These are phyloP conservation scores for Flaveria bidentis DNA, from an alignment of 129 eudicot genomes.

Conservation along the genomic window DNA sequence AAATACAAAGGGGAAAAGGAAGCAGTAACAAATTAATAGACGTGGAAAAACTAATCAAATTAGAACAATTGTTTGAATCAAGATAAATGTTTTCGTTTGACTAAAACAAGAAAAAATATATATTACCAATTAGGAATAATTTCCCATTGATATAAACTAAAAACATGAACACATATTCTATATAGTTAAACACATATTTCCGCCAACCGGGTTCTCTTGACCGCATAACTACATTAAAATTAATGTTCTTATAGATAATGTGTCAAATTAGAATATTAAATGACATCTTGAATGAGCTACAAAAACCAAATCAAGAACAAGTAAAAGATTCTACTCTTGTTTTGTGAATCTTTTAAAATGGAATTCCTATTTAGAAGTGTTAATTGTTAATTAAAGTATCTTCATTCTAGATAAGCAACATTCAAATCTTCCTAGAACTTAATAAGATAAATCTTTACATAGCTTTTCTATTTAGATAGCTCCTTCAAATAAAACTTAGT, in stretches of 20 bases:
- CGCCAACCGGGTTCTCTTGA: no score
- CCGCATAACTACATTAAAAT: no score
- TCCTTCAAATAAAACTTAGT: neutral
- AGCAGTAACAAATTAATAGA: no score
- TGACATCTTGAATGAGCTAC: neutral
- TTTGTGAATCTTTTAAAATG: neutral
- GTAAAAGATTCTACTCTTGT: neutral
- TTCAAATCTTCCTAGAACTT: neutral
- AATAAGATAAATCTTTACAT: neutral
- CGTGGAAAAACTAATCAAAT: no score
- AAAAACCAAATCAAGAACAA: neutral
- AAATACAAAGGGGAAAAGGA: neutral
- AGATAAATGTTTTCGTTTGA: no score
- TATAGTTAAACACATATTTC: no score
- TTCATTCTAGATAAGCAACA: neutral
- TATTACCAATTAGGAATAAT: no score
- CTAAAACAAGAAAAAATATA: no score
- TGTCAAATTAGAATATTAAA: neutral
- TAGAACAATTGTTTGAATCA: no score
- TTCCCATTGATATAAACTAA: no score
- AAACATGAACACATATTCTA: no score
- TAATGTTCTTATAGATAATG: neutral
- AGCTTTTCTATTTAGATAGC: neutral
- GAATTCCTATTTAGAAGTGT: neutral
- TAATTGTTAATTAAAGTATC: neutral